Evolutionary conservation across 176 grass and related monocot genomes (phyloP), one percentile per base, ranked within the genome.

Genomic region (Themeda triandra): DNA sequence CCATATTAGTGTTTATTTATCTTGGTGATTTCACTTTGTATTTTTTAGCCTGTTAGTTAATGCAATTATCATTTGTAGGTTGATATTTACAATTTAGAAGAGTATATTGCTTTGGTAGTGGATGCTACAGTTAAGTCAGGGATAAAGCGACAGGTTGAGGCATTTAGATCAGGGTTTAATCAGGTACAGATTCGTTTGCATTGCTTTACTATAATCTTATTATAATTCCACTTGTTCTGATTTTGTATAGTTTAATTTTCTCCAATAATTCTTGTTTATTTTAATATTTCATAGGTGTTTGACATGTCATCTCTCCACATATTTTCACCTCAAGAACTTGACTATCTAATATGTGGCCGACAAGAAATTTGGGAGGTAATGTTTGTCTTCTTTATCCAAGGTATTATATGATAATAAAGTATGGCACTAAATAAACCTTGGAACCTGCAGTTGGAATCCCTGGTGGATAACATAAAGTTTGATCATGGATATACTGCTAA

Each of bases 401-500:
- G 31, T 89, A 31, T 70, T 49, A 39, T 42, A 45, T 81, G 66
- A 84, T 30, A 28, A 84, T 30, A 28, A 40, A 40, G 9, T 85
- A 32, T 69, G 40, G 1, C 14, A 23, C 46, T 85, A 15, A 48
- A 73, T 51, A 53, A 73, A 64, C 35, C 37, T 73, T 35, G 53
- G 44, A 79, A 83, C 29, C 27, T 89, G 68, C 82, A 91, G 95
- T 36, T 73, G 8, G 90, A 92, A 28, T 88, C 88, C 58, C 77
- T 98, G 4, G 87, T 88, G n/a, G 92, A 94, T 86, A 83, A 95
- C 77, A 95, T 98, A 30, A 95, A 98, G 70, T 93, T 98, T 72
- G 95, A 98, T 94, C 89, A 98, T 91, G 95, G 95, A 25, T 98
- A 88, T 66, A 94, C 92, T 44, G 84, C 92, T 84, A 95, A 88